These are phyloP conservation scores for Hypoxylon cercidicola DNA, from an alignment of 495 filamentous ascomycete species.

Conservation along the genomic window DNA sequence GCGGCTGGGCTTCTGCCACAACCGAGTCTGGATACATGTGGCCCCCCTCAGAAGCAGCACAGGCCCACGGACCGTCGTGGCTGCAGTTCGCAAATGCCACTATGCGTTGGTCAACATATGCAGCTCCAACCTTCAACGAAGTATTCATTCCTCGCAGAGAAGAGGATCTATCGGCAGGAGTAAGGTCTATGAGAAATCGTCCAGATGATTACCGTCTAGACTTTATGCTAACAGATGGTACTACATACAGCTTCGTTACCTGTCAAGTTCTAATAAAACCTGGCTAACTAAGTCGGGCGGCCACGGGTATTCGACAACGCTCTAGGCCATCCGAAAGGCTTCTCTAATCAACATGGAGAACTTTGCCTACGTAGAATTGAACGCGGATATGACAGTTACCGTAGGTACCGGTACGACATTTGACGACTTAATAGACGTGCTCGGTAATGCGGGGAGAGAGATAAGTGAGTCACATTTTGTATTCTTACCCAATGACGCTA, in stretches of 20 bases:
- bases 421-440: not conserved
- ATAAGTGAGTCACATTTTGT: conserved; percentile 1
- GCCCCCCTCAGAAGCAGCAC: no score
- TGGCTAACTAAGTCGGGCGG: conserved; percentile 7
- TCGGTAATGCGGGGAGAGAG: conserved; percentile 5
- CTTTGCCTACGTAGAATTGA: conserved; percentile 6
- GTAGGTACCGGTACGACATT: conserved; percentile 4
- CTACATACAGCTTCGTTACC: conserved; percentile 6
- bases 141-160: conserved; percentile 6
- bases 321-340: conserved; percentile 6
- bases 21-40: no score
- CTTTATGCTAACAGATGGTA: not conserved
- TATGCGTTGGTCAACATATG: conserved; percentile 5
- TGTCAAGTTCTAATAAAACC: conserved; percentile 13
- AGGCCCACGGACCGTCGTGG: no score
- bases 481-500: no score
- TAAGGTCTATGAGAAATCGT: not conserved
- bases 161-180: not conserved
- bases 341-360: conserved; percentile 7
- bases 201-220: no score
- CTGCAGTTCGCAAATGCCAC: not conserved
- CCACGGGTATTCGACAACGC: conserved; percentile 5
- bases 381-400: conserved; percentile 2
- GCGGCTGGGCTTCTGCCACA: no score
- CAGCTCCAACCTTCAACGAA: not conserved